Base-by-base conservation (phyloP, 2,329 filamentous ascomycete species). In the Cordyceps tenuipes region DNA sequence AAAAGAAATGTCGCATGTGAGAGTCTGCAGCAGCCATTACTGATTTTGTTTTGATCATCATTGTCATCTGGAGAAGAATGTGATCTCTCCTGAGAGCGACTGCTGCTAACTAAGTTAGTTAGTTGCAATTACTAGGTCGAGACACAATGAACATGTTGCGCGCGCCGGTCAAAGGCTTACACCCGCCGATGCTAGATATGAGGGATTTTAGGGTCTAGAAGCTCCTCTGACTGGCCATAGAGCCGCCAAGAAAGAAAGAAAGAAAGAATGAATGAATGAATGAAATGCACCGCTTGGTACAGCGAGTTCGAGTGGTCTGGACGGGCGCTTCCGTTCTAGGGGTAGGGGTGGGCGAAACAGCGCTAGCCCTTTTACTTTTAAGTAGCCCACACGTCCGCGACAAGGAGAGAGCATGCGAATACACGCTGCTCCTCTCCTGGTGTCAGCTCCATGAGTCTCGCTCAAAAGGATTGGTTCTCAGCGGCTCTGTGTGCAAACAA, bases 41-140 rank as follows among this genome's bases (percentile, higher is more conserved):
- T 47, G 31, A 43, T 47, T 59, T 53, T 21, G 49, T 47, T 59
- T 53, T 21, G 49, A 59, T 59, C 57, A 21, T 26, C 56, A 17
- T 29, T 29, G 43, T 59, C 57, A 59, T 52, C 41, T 59, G 49
- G 5, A 15, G 6, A 48, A 41, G 57, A 59, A 53, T 59, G 57
- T 54, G 57, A 53, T 31, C 19, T 26, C 19, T 26, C 29, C 7
- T 12, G 44, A 15, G 21, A 13, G 12, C 13, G 44, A 21, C 49
- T 36, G 49, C 34, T 7, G 8, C 12, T 49, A 43, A 12, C 34
- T 1, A 26, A 19, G 19, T 19, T 8, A n/a, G 39, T 29, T 10
- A 39, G 41, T n/a, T n/a, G n/a, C 7, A 23, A 23, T 23, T 10
- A 8, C 13, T 12, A 10, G 34, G 34, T 36, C 31, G 3, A 50